These are phyloP conservation scores for Globisporangium splendens DNA, from an alignment of 352 stramenopile genomes.

Conservation along the genomic window DNA sequence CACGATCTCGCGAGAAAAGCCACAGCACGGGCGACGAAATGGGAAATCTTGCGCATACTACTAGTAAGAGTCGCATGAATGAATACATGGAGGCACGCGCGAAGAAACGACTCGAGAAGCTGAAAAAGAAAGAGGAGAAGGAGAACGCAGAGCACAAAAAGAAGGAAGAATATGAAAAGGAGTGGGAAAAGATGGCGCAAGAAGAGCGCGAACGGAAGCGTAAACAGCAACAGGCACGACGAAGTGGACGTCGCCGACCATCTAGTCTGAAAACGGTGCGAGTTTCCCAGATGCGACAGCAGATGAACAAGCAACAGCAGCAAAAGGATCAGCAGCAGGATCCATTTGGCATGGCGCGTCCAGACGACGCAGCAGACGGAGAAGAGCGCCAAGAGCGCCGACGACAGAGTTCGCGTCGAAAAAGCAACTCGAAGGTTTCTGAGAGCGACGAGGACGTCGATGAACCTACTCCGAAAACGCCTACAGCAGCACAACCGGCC, in stretches of 20 bases:
- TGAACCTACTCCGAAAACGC: slow-evolving; percentile 1
- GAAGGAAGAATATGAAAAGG: slow-evolving; percentile 84
- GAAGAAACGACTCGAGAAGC: slow-evolving; percentile 73
- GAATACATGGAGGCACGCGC: slow-evolving; percentile 85
- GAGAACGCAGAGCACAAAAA: slow-evolving; percentile 72
- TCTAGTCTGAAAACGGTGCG: slow-evolving; percentile 81
- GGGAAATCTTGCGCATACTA: slow-evolving; percentile 11
- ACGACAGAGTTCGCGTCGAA: slow-evolving; percentile 25
- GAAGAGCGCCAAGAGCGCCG: slow-evolving; percentile 11
- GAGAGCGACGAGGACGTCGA: slow-evolving; percentile 46
- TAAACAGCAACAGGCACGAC: slow-evolving; percentile 73
- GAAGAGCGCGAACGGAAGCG: slow-evolving; percentile 80
- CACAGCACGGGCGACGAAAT: slow-evolving; percentile 29
- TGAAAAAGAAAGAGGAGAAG: slow-evolving; percentile 70
- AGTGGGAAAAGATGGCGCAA: slow-evolving; percentile 87
- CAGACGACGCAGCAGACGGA: slow-evolving; percentile 21
- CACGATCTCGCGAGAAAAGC: slow-evolving; percentile 36
- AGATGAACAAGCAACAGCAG: slow-evolving; percentile 72
- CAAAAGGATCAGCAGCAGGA: slow-evolving; percentile 42
- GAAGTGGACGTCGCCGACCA: slow-evolving; percentile 59
- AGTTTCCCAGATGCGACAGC: slow-evolving; percentile 81
- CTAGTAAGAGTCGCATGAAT: slow-evolving; percentile 83
- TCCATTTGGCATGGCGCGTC: slow-evolving; percentile 8
- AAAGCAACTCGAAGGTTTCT: slow-evolving; percentile 54
- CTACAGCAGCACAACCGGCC: slow-evolving; percentile 7